phyloP scores from a whole-genome alignment of 2,329 filamentous ascomycete species.

The Chaetomium olivaceum region DNA sequence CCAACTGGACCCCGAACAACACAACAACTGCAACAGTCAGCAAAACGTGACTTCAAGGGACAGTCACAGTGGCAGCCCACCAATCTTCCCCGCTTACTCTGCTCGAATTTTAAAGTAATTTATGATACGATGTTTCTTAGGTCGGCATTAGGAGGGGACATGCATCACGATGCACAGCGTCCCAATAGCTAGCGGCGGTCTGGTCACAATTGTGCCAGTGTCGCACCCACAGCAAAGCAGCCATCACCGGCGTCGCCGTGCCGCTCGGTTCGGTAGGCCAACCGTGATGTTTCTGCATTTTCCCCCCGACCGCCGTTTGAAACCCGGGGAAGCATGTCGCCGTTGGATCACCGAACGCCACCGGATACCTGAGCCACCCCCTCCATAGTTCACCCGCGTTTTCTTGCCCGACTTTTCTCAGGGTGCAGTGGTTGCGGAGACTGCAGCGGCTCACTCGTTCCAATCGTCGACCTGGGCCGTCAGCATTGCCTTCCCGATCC shows the following conservation, averaged over 20 bases:
- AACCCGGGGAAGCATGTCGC: slow-evolving; percentile 7
- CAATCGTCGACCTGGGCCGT: slow-evolving; percentile 6
- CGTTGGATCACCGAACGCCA: slow-evolving; percentile 12
- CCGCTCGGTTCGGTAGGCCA: background rate
- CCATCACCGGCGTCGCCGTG: slow-evolving; percentile 23
- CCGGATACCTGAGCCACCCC: background rate
- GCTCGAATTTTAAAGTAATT: background rate
- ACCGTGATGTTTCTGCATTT: background rate
- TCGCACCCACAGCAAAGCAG: background rate
- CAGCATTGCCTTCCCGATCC: slow-evolving; percentile 21
- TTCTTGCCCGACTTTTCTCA: slow-evolving; percentile 8
- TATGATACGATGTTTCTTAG: background rate
- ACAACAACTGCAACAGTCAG: background rate
- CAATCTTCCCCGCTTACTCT: background rate
- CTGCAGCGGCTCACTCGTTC: background rate
- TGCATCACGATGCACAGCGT: background rate
- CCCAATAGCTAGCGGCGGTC: background rate
- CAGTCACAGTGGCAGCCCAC: background rate
- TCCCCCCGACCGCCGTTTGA: slow-evolving; percentile 2
- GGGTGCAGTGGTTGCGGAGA: background rate
- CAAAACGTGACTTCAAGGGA: background rate
- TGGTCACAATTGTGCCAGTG: background rate
- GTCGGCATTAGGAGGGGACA: background rate
- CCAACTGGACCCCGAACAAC: background rate
- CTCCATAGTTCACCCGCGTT: background rate